Conservation (phyloP, 106 monocot species). For the Xerophyta viscosa region DNA sequence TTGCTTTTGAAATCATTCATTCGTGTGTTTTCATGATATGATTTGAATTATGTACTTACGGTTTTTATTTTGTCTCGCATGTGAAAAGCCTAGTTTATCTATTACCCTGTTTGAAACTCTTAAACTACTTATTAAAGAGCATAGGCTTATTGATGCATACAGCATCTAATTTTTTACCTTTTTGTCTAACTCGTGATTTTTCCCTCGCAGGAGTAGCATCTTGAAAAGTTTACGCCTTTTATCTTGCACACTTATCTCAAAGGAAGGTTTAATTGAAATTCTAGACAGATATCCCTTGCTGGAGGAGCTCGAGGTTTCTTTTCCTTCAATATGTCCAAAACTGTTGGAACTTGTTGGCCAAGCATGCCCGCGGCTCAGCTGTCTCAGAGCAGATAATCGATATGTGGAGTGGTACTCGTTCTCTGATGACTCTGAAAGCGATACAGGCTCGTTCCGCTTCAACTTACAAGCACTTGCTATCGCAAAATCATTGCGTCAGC, state of each 20-base stretch:
- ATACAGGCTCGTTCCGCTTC: background rate
- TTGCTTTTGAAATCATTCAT: too few species aligned
- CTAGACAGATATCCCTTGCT: constrained; percentile 17
- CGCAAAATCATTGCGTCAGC: constrained; percentile 30
- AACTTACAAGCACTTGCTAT: constrained; percentile 23
- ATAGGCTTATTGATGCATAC: too few species aligned
- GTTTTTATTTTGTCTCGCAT: too few species aligned
- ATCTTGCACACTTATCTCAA: constrained; percentile 16
- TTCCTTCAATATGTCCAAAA: constrained; percentile 9
- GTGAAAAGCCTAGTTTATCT: too few species aligned
- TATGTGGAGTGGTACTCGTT: background rate
- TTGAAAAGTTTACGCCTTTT: constrained; percentile 26
- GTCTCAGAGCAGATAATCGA: constrained; percentile 17
- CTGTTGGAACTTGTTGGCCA: constrained; percentile 17
- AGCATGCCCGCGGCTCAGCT: constrained; percentile 31
- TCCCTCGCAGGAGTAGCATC: constrained; percentile 23
- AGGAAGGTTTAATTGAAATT: constrained; percentile 18
- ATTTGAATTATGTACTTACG: too few species aligned
- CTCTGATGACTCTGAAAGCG: background rate
- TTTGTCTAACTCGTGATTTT: too few species aligned
- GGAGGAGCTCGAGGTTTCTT: constrained; percentile 30
- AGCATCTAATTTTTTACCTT: too few species aligned
- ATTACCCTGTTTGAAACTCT: too few species aligned
- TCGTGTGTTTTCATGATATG: too few species aligned
- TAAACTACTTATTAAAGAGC: too few species aligned